Percentiles rank a stretch among this genome's conserved stretches.
These are phyloP conservation scores for Ophiocordyceps sinensis DNA, from an alignment of 2,329 filamentous ascomycete genomes.

Conservation along the genomic window DNA sequence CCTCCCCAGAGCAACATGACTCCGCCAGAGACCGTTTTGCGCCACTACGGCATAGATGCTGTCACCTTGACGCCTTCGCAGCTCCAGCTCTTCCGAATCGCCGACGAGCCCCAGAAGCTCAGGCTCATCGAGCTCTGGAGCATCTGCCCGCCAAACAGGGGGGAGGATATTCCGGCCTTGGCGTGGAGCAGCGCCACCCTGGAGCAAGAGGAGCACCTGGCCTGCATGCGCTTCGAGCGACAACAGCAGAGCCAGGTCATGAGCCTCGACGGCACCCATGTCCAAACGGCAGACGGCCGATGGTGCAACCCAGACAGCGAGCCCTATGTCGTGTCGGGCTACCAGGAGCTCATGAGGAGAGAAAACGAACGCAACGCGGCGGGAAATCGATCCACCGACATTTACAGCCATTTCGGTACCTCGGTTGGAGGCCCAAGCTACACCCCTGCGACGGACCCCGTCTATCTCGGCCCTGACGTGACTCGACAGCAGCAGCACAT, in stretches of 20 bases:
- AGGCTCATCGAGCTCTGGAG: conserved; percentile 76
- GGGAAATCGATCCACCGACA: conserved; percentile 21
- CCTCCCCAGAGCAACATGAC: conserved; percentile 32
- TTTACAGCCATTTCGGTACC: conserved; percentile 29
- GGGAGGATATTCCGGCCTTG: conserved; percentile 35
- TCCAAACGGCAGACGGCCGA: conserved; percentile 37
- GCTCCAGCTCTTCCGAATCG: conserved; percentile 63
- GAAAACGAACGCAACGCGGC: conserved; percentile 38
- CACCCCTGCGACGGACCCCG: conserved; percentile 49
- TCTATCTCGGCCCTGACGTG: conserved; percentile 39
- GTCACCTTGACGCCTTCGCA: conserved; percentile 57
- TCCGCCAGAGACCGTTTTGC: conserved; percentile 43
- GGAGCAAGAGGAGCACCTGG: conserved; percentile 44
- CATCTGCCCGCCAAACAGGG: conserved; percentile 55
- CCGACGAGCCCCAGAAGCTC: conserved; percentile 55
- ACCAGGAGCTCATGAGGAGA: conserved; percentile 52
- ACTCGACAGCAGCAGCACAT: conserved; percentile 34
- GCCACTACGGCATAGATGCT: conserved; percentile 56
- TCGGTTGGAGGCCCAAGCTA: conserved; percentile 27
- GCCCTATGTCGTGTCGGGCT: conserved; percentile 75
- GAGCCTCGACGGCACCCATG: conserved; percentile 38
- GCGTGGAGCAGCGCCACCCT: conserved; percentile 38
- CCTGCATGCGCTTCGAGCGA: conserved; percentile 42
- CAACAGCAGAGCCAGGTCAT: conserved; percentile 27
- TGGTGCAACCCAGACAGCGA: conserved; percentile 45